Evolutionary conservation across 768 basidiomycete genomes (phyloP).

Genomic region (Boletales sp.): DNA sequence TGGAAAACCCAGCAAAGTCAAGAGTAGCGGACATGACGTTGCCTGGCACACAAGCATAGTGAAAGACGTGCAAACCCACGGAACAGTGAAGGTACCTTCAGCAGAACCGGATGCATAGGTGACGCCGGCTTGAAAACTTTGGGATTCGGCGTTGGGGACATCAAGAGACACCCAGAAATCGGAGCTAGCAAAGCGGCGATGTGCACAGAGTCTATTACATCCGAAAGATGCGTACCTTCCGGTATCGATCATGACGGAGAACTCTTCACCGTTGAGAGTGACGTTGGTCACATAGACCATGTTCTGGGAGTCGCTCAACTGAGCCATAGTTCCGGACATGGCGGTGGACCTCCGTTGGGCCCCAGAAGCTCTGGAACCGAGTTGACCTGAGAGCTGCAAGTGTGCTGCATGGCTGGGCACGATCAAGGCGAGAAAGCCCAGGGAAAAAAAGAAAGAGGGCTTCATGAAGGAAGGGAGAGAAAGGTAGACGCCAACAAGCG

Average conservation of each 20-base stretch:
- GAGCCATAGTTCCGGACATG: slow-evolving; percentile 24
- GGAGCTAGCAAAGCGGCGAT: slow-evolving; percentile 39
- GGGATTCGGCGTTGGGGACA: slow-evolving; percentile 37
- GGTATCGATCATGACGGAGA: slow-evolving; percentile 41
- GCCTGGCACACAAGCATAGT: slow-evolving; percentile 16
- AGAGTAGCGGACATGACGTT: slow-evolving; percentile 27
- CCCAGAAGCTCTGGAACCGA: background rate
- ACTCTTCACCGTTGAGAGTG: slow-evolving; percentile 33
- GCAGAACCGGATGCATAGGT: slow-evolving; percentile 54
- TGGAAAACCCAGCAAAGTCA: slow-evolving; percentile 40
- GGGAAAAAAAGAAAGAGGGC: slow-evolving; percentile 2
- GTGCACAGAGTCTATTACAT: background rate
- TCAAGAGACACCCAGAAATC: slow-evolving; percentile 58
- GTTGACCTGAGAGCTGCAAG: slow-evolving; percentile 15
- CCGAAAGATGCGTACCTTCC: slow-evolving; percentile 35
- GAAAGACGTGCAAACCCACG: background rate
- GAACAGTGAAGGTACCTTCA: slow-evolving; percentile 34
- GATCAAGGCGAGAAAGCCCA: slow-evolving; percentile 8
- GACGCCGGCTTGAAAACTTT: slow-evolving; percentile 39
- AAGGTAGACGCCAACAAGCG: background rate
- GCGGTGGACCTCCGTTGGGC: slow-evolving; percentile 23
- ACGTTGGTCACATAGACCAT: slow-evolving; percentile 38
- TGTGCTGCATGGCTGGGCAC: slow-evolving; percentile 7
- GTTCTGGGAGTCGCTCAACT: slow-evolving; percentile 30
- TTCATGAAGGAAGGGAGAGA: slow-evolving; percentile 8